Evolutionary conservation across 108 stramenopile species (phyloP), one percentile per base, ranked within the genome.

Genomic region (Nitzschia putrida): DNA sequence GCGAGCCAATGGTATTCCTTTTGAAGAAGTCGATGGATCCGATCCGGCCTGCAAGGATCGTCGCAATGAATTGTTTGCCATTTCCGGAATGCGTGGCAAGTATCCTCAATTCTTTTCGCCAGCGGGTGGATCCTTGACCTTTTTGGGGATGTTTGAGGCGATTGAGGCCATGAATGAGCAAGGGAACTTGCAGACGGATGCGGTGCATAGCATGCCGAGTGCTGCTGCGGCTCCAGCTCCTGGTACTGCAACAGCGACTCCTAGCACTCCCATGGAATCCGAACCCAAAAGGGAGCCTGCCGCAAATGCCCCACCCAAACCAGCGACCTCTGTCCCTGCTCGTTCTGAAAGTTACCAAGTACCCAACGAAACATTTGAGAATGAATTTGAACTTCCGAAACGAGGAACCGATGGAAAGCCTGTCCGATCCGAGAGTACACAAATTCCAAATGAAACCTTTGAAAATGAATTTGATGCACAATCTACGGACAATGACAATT

Each of bases 21-120:
- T 41, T 70, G 64, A 72, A 18, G 52, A 59, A 51, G 71, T 93
- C 13, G 91, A 93, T 74, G 91, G 87, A 21, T 78, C 63, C 6
- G 75, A 85, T 68, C 75, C 79, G 11, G 45, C 23, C 63, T 78
- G 66, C 64, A 78, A 53, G 37, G 78, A 79, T 8, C 69, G 60
- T 39, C 78, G 91, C n/a, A 77, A 87, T 67, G 60, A 78, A 52
- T 67, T 93, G 34, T 90, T 89, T 60, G 74, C 47, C 4, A 82
- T 88, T 11, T 85, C 83, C 56, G 88, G 88, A 6, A 55, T 81
- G 10, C 68, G 87, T 9, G 91, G 72, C 24, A 80, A 87, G 45
- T 93, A 87, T 75, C 91, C 91, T 6, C 91, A 93, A 58, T 86
- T 93, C 66, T 93, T 90, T 80, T 66, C 88, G 34, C 58, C 78